phyloP scores from a whole-genome alignment of 169 alveolate species.

The Plasmodium gonderi region DNA sequence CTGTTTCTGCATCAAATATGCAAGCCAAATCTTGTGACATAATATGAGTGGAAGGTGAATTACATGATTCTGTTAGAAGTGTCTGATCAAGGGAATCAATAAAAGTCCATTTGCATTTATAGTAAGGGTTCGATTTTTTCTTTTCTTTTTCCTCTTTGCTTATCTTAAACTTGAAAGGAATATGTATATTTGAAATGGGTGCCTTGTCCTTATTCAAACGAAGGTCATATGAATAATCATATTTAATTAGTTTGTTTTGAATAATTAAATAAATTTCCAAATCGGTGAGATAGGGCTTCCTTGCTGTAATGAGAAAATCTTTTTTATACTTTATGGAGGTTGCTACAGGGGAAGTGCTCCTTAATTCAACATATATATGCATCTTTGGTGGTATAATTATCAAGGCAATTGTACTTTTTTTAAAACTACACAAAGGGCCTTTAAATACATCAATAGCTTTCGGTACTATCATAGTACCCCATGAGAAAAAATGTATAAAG shows the following conservation, averaged over 20 bases:
- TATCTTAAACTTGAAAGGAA: conserved; percentile 41
- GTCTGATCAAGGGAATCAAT: conserved; percentile 32
- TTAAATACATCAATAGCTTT: conserved; percentile 72
- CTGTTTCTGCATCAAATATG: conserved; percentile 63
- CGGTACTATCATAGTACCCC: conserved; percentile 81
- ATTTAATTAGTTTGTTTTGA: conserved; percentile 76
- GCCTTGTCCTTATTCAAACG: conserved; percentile 77
- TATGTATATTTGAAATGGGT: conserved; percentile 55
- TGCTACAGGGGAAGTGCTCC: conserved; percentile 69
- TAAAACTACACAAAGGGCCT: conserved; percentile 74
- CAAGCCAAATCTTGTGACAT: conserved; percentile 67
- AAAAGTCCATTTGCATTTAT: conserved; percentile 62
- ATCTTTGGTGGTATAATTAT: conserved; percentile 78
- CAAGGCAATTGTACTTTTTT: conserved; percentile 74
- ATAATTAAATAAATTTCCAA: conserved; percentile 73
- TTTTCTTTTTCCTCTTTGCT: conserved; percentile 49
- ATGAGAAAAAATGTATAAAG: conserved; percentile 78
- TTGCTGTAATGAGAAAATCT: conserved; percentile 80
- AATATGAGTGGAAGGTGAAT: conserved; percentile 8
- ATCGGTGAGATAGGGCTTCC: conserved; percentile 79
- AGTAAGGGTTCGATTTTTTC: conserved; percentile 21
- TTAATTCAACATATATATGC: conserved; percentile 69
- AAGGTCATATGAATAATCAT: conserved; percentile 78
- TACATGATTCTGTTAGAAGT: conserved; percentile 2
- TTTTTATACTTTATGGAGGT: conserved; percentile 72